phyloP scores from a whole-genome alignment of 2,329 filamentous ascomycete species.

The Colletotrichum agaves region DNA sequence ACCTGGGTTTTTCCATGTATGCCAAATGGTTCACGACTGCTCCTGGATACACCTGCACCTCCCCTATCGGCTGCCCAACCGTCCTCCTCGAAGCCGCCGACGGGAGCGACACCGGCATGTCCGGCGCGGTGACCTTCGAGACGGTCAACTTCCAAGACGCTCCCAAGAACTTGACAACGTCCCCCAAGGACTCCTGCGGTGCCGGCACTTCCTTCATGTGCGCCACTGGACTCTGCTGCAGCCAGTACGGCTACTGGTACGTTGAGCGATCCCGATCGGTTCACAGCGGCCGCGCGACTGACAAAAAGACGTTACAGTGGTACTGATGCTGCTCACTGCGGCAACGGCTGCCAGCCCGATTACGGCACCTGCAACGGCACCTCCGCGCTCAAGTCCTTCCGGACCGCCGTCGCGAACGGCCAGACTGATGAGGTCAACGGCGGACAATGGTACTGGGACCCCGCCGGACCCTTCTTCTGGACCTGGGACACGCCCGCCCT shows the following conservation, averaged over 20 bases:
- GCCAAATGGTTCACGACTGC: conserved; percentile 73
- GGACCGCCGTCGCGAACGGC: conserved; percentile 52
- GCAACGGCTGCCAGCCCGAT: conserved; percentile 30
- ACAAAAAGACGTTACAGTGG: conserved; percentile 1
- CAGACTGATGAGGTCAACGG: conserved; percentile 58
- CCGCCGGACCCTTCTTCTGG: conserved; percentile 59
- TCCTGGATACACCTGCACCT: conserved; percentile 55
- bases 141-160: conserved; percentile 42
- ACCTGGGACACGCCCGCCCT: conserved; percentile 64
- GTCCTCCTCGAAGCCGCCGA: conserved; percentile 68
- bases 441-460: conserved; percentile 66
- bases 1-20: conserved; percentile 76
- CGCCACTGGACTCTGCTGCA: conserved; percentile 27
- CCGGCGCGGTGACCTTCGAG: conserved; percentile 55
- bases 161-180: conserved; percentile 30
- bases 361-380: conserved; percentile 34
- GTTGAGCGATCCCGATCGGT: background rate
- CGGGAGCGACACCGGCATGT: conserved; percentile 67
- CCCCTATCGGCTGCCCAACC: conserved; percentile 68
- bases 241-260: conserved; percentile 33
- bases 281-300: background rate
- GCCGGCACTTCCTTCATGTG: conserved; percentile 32
- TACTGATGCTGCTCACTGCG: conserved; percentile 22
- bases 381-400: conserved; percentile 48
- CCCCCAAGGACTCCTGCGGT: conserved; percentile 18